phyloP scores from a whole-genome alignment of 305 asterid genomes.

The Fraxinus paxiana region DNA sequence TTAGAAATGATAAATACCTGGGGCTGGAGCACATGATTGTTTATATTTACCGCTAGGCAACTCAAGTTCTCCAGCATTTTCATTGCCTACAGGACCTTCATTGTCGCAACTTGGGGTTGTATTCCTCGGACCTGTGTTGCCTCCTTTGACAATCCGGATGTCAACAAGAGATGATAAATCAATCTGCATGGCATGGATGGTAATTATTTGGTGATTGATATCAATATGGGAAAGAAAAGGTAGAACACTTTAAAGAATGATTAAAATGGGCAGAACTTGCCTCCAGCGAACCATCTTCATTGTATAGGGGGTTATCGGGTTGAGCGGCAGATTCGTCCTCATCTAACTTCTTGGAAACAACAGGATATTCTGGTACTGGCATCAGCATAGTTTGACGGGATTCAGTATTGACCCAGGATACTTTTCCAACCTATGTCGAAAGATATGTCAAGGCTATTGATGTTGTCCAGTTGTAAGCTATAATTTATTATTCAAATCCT shows the following conservation, averaged over 20 bases:
- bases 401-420: slow-evolving; percentile 46
- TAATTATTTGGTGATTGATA: neutral
- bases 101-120: slow-evolving; percentile 19
- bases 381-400: slow-evolving; percentile 44
- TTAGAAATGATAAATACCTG: slow-evolving; percentile 41
- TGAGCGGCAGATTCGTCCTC: slow-evolving; percentile 40
- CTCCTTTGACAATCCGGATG: slow-evolving; percentile 49
- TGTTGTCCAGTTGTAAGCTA: slow-evolving; percentile 5
- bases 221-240: neutral
- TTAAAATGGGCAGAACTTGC: slow-evolving; percentile 32
- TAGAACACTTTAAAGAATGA: neutral
- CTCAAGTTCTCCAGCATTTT: slow-evolving; percentile 28
- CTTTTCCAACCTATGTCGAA: slow-evolving; percentile 69
- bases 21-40: slow-evolving; percentile 26
- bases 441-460: slow-evolving; percentile 17
- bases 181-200: slow-evolving; percentile 47
- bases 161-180: slow-evolving; percentile 67
- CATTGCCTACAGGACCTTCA: slow-evolving; percentile 36
- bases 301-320: slow-evolving; percentile 53
- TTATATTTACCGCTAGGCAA: slow-evolving; percentile 34
- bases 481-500: slow-evolving; percentile 1
- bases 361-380: slow-evolving; percentile 72
- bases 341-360: slow-evolving; percentile 35
- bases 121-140: slow-evolving; percentile 34
- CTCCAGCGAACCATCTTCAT: slow-evolving; percentile 91